Base-by-base conservation (phyloP, 768 basidiomycete species). In the button mushroom (Agaricus bisporus) region DNA sequence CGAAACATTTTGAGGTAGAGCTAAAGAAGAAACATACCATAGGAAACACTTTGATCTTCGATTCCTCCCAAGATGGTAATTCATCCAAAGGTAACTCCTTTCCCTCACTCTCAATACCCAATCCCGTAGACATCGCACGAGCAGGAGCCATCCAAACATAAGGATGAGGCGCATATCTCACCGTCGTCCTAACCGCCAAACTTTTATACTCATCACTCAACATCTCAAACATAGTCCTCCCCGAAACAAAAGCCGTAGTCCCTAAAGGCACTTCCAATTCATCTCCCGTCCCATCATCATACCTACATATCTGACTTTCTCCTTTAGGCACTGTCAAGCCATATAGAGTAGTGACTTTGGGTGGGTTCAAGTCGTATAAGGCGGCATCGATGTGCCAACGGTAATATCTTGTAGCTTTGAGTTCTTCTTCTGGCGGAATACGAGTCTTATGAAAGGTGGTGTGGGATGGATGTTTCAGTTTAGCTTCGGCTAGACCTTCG, bases 331-430 rank as follows among this genome's bases (percentile, higher is more conserved):
- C 83, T 4, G 60, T 72, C 56, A 93, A 73, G 1, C 83, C 88
- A 60, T 91, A 91, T 11, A 93, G 79, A 1, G 89, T 88, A 4
- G 91, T 94, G 28, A 87, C 89, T 57, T 78, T 83, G 4, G 90
- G 88, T 15, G 87, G 87, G 8, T 79, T 78, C 6, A 85, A 73
- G 54, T 85, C 81, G 63, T 88, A 88, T 22, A 91, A 66, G 1
- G 89, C 89, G 1, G 92, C 90, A 59, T 93, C 91, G 66, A 93
- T 92, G 65, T 94, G 89, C 90, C 91, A 92, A 51, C 91, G 76
- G 65, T 91, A 92, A 73, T 87, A 93, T 25, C 91, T 78, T 17
- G 91, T 93, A 12, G 88, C 89, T 52, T 76, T 74, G 12, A 70
- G 79, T 59, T 86, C 85, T 56, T 93, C 91, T 63, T 87, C 87